These are phyloP conservation scores for Talaromyces wortmannii DNA, from an alignment of 495 filamentous ascomycete species.

Conservation along the genomic window DNA sequence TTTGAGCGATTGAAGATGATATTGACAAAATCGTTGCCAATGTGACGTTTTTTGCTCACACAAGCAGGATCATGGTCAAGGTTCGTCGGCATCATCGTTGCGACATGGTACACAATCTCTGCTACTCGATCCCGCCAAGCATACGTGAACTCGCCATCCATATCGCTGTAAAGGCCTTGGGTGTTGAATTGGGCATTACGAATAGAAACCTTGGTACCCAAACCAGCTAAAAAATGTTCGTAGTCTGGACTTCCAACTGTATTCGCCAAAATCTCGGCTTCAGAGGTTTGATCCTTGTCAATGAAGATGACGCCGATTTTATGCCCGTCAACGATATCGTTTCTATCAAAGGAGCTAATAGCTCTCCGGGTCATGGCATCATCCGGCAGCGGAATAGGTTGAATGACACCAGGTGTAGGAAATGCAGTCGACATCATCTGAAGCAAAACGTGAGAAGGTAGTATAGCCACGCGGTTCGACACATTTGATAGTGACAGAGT, in stretches of 20 bases:
- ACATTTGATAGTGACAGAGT: conserved; percentile 29
- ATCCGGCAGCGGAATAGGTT: conserved; percentile 75
- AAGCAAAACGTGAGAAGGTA: conserved; percentile 80
- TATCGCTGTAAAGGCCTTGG: conserved; percentile 80
- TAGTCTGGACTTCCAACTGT: conserved; percentile 78
- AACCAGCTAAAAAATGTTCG: conserved; percentile 67
- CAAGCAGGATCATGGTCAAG: conserved; percentile 66
- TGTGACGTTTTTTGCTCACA: conserved; percentile 85
- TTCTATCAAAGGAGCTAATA: conserved; percentile 76
- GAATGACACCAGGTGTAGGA: conserved; percentile 58
- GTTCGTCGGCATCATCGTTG: conserved; percentile 94
- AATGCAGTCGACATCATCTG: conserved; percentile 60
- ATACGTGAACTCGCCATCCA: conserved; percentile 78
- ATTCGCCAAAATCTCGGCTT: conserved; percentile 80
- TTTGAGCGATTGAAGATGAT: conserved; percentile 97
- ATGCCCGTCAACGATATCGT: conserved; percentile 86
- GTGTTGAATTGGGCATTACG: conserved; percentile 84
- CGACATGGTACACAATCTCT: conserved; percentile 91
- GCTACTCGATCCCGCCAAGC: conserved; percentile 93
- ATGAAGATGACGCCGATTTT: conserved; percentile 94
- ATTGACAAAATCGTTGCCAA: conserved; percentile 97
- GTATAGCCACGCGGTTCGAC: conserved; percentile 33
- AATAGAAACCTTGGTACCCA: conserved; percentile 75
- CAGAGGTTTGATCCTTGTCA: conserved; percentile 71
- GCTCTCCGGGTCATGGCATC: conserved; percentile 73